Evolutionary conservation across 441 rosid genomes (phyloP).

Genomic region (Euphorbia schlechtendalii): DNA sequence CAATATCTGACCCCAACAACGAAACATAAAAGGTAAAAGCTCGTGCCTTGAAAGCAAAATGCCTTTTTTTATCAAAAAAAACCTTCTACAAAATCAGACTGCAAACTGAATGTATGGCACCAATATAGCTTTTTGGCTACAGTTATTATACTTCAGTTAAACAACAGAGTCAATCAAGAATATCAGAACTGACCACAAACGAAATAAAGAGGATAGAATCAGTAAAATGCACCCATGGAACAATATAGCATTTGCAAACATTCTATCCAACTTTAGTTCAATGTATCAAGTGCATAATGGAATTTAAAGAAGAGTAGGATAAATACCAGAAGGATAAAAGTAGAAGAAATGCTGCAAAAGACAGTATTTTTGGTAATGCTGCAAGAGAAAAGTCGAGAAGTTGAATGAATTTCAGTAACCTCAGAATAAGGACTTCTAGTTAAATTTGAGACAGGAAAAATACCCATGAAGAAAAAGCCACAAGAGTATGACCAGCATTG

Average conservation of each 20-base stretch:
- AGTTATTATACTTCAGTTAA: no score
- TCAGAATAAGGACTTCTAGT: slow-evolving; percentile 6
- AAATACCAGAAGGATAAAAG: slow-evolving; percentile 65
- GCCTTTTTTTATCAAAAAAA: no score
- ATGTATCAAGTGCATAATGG: not conserved
- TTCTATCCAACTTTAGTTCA: not conserved
- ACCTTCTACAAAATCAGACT: no score
- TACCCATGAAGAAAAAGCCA: slow-evolving; percentile 77
- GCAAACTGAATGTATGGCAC: no score
- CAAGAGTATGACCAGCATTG: slow-evolving; percentile 60
- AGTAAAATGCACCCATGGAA: not conserved
- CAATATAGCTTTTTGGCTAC: no score
- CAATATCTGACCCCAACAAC: no score
- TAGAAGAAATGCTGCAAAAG: slow-evolving; percentile 57
- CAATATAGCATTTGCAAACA: not conserved
- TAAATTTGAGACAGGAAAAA: slow-evolving; percentile 16
- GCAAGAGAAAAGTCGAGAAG: slow-evolving; percentile 12
- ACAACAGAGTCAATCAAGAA: no score
- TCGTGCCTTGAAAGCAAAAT: no score
- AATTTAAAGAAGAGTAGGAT: slow-evolving; percentile 1
- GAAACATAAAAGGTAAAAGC: no score
- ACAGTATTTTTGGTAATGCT: slow-evolving; percentile 32
- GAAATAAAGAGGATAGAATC: no score
- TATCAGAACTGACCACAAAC: no score
- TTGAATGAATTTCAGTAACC: not conserved